Evolutionary conservation across 257 asterid genomes (phyloP), one percentile per base, ranked within the genome.

Genomic region (Solanum etuberosum): DNA sequence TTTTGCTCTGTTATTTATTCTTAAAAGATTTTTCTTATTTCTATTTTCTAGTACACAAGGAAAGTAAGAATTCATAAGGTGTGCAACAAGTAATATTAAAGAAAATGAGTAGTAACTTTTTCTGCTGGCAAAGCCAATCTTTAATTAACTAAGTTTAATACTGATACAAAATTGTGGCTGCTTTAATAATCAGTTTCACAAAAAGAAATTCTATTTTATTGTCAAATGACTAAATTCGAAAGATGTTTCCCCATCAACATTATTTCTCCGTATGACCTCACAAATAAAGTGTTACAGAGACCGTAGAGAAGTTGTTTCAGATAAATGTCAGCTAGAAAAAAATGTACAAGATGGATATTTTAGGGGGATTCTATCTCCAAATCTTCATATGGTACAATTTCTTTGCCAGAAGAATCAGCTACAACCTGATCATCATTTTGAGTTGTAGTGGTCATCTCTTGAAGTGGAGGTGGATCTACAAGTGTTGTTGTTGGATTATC

Each of bases 381-480:
- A 78, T 90, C 90, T 46, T 89, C 90, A 2, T 77, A 90, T 37
- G 83, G 91, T 25, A 38, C 84, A 29, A 72, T 90, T 68, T 85
- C 89, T 32, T 54, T 84, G 31, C 90, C 85, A 40, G 92, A 88
- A 51, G 91, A 88, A 16, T 77, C 11, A 37, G 85, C 43, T 85
- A 27, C 42, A 46, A 1, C 40, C 13, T 80, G 67, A 80, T 80
- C 67, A 46, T 68, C 90, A n/a, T 87, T 86, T 84, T 85, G 83
- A 40, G 83, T 77, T 40, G 90, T 86, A 70, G 77, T 94, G 97
- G 73, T 92, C 99, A 94, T 96, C 88, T 93, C 94, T 61, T 95
- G 98, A 48, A 90, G 70, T 32, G 88, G 68, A 4, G 99, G 99
- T 7, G 99, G 98, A 7, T 90, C 84, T 23, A 91, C 63, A 14